Conservation (phyloP, 805 yeast genomes). For the Sungouiella thailandica region DNA sequence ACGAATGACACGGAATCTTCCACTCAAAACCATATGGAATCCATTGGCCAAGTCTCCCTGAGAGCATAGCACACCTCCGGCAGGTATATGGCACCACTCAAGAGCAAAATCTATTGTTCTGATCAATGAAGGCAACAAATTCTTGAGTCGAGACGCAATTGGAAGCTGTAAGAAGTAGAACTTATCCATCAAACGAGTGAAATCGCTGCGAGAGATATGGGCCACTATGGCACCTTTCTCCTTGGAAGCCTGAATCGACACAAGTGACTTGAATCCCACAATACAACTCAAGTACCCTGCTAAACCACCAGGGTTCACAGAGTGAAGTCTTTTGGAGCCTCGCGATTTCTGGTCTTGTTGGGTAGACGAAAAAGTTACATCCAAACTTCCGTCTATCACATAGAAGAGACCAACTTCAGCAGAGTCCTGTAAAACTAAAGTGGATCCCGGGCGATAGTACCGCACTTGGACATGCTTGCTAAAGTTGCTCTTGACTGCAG, state of each 20-base stretch:
- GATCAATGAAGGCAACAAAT: constrained; percentile 61
- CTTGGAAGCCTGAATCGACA: constrained; percentile 57
- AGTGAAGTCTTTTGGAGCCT: constrained; percentile 39
- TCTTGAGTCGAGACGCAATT: constrained; percentile 67
- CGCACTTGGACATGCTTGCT: constrained; percentile 56
- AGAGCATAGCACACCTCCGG: constrained; percentile 73
- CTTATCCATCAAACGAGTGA: constrained; percentile 66
- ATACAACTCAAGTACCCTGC: constrained; percentile 85
- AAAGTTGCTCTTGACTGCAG: constrained; percentile 51
- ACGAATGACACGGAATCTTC: constrained; percentile 68
- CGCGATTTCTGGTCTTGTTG: constrained; percentile 2
- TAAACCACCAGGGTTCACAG: constrained; percentile 70
- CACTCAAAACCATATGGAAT: constrained; percentile 82
- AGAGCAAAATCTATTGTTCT: constrained; percentile 81
- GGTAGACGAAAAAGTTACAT: constrained; percentile 32
- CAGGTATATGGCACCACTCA: constrained; percentile 91
- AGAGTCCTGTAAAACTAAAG: constrained; percentile 59
- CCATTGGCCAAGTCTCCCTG: constrained; percentile 90
- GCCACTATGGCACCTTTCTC: constrained; percentile 61
- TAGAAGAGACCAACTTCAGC: constrained; percentile 72
- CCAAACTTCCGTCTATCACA: constrained; percentile 73
- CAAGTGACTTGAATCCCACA: constrained; percentile 75
- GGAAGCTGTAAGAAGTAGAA: constrained; percentile 72
- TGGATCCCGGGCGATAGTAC: constrained; percentile 47
- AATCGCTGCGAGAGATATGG: constrained; percentile 54